Base-by-base conservation (phyloP, 257 asterid species). In the Penstemon barbatus region DNA sequence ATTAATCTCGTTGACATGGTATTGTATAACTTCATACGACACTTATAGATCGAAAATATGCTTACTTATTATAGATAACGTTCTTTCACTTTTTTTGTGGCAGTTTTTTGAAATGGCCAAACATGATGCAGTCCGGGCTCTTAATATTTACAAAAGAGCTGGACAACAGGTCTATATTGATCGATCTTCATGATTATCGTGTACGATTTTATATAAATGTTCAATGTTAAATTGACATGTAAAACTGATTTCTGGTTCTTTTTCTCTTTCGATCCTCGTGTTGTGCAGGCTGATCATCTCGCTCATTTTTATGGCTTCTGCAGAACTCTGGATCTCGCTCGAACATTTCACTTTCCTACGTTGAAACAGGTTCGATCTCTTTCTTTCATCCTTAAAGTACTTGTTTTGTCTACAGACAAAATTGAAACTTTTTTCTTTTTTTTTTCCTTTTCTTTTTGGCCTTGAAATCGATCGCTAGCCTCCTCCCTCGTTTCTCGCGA, bases 61-160 rank as follows among this genome's bases (percentile, higher is more conserved):
- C 15, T n/a, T 48, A 12, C 10, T 25, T 33, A 64, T 10, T 25
- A 25, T 25, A 25, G 33, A 25, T 25, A 25, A 25, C 33, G 33
- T 25, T 25, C 33, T 25, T 25, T 25, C 33, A 25, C 33, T 41
- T 42, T 66, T 38, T 48, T 53, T 65, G 3, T 37, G 38, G 80
- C 87, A 92, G 98, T 92, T 80, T 57, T 92, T 92, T 66, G 98
- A 92, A 51, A 92, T 92, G 97, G 81, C 98, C 5, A 88, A 78
- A 72, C 80, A 84, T 19, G 88, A 88, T 39, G 98, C 98, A 10
- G 75, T 83, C n/a, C 80, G 78, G 71, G 98, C 98, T 72, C 95
- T 92, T 55, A 71, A 77, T 57, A 84, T 88, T n/a, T 92, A 92
- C 79, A 84, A 84, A 71, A 88, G 73, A 74, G 95, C 97, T 0